A percentile compares a stretch with the other conserved stretches of the same genome.
phyloP scores from a whole-genome alignment of 2,329 filamentous ascomycete species.

The Diatrype stigma region DNA sequence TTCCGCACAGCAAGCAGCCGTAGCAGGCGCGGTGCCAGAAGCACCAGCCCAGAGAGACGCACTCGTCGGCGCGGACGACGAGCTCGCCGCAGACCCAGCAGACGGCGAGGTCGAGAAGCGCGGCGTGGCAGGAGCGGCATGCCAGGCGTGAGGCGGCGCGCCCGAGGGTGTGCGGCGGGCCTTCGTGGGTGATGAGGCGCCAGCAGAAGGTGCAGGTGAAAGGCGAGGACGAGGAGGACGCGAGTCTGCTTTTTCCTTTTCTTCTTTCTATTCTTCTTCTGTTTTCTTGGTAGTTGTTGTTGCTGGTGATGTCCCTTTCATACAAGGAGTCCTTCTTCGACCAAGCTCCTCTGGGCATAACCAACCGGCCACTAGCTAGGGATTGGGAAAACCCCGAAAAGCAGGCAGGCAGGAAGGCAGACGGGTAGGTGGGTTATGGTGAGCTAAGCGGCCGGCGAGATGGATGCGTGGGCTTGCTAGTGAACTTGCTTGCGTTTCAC shows the following conservation, averaged over 20 bases:
- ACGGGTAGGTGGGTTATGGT: no score
- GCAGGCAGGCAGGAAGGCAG: no score
- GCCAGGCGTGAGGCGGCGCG: slow-evolving; percentile 40
- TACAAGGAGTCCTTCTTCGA: not conserved
- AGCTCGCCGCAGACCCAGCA: slow-evolving; percentile 56
- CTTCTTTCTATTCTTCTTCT: slow-evolving; percentile 1
- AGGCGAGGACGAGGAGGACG: slow-evolving; percentile 6
- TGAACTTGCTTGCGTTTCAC: no score
- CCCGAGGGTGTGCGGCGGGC: slow-evolving; percentile 38
- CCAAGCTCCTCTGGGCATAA: no score
- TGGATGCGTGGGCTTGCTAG: no score
- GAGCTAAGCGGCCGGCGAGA: no score
- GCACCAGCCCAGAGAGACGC: slow-evolving; percentile 56
- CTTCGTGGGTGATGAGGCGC: slow-evolving; percentile 34
- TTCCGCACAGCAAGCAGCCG: slow-evolving; percentile 51
- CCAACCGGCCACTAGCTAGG: no score
- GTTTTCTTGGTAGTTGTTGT: not conserved
- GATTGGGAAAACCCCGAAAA: no score
- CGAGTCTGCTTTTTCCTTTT: no score
- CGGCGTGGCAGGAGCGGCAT: slow-evolving; percentile 43
- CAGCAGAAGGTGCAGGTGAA: slow-evolving; percentile 58
- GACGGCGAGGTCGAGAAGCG: slow-evolving; percentile 49
- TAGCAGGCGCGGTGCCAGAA: slow-evolving; percentile 57
- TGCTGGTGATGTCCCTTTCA: not conserved
- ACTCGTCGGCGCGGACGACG: slow-evolving; percentile 49